Evolutionary conservation across 805 yeast genomes (phyloP), one percentile per base, ranked within the genome.

Genomic region (Torulaspora quercuum): DNA sequence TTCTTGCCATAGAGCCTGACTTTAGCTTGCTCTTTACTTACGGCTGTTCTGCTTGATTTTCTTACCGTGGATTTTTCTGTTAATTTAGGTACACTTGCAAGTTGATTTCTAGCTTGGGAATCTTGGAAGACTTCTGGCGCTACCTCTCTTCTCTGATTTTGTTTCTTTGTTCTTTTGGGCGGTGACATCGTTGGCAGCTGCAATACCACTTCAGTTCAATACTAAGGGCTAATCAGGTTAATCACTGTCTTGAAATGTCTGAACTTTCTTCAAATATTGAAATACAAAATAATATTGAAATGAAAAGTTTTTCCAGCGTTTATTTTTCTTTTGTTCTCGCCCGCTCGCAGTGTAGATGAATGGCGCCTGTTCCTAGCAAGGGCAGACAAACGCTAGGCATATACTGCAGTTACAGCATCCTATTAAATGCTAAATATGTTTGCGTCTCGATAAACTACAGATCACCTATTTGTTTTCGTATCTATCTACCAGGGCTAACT

Each of bases 51-150:
- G 19, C 68, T 66, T 24, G 71, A 70, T 46, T 70, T 70, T 44
- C 65, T 62, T 12, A 69, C 70, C 14, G 61, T 70, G 2, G 86
- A 71, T 55, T 75, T 80, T 25, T 78, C 79, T 1, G 82, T 76
- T 29, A 73, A 56, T 28, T 76, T 76, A 10, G 85, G 82, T 11
- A 48, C 52, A 35, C 54, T 50, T 17, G 72, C 75, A 33, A 83
- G 61, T 44, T 76, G 68, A 55, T 84, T 84, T 51, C 84, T 69
- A 4, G 92, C 90, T n/a, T 66, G 68, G 0, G 76, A 68, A 53
- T 83, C 89, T 19, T 74, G 62, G 44, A 68, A 69, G 16, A 83
- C 82, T 49, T 83, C 90, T 2, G 86, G 75, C 39, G 75, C 77
- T 2, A 80, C 73, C 12, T 68, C 66, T 46, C 85, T 70, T 17